A percentile compares a stretch with the other conserved stretches of the same genome.
phyloP scores from a whole-genome alignment of 495 filamentous ascomycete genomes.

The Daldinia grandis region DNA sequence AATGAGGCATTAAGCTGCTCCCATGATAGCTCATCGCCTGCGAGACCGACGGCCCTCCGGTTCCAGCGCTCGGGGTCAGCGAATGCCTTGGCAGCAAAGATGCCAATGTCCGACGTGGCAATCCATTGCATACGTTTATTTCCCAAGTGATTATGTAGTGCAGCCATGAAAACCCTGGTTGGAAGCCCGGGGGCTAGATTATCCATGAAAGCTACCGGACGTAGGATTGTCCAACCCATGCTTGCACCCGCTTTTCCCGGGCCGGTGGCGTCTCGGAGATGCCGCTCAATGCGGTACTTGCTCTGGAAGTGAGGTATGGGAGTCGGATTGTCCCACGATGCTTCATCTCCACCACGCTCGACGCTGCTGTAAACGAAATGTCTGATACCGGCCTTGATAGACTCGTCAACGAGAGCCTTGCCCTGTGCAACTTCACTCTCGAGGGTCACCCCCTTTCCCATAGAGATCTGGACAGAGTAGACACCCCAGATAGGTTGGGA shows the following conservation, averaged over 20 bases:
- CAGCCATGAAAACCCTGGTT: constrained; percentile 67
- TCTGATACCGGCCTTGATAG: constrained; percentile 64
- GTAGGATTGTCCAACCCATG: constrained; percentile 69
- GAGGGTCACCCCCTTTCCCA: constrained; percentile 57
- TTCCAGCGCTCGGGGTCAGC: constrained; percentile 48
- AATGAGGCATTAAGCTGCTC: constrained; percentile 51
- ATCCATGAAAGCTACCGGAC: constrained; percentile 75
- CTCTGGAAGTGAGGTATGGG: constrained; percentile 71
- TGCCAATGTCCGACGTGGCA: constrained; percentile 67
- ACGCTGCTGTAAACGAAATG: constrained; percentile 76
- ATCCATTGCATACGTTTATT: constrained; percentile 65
- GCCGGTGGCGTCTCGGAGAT: constrained; percentile 56
- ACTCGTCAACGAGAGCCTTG: constrained; percentile 66
- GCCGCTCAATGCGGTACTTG: constrained; percentile 72
- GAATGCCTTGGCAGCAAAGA: constrained; percentile 70
- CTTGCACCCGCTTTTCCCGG: constrained; percentile 37
- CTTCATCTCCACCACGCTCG: constrained; percentile 69
- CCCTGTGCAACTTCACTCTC: constrained; percentile 70
- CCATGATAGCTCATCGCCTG: constrained; percentile 58
- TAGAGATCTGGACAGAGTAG: constrained; percentile 51
- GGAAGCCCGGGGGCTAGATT: constrained; percentile 66
- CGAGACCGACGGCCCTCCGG: constrained; percentile 51
- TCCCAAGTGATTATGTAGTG: constrained; percentile 56
- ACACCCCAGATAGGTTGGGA: constrained; percentile 51
- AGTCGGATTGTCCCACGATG: constrained; percentile 65